Evolutionary conservation across 2,329 filamentous ascomycete genomes (phyloP).

Genomic region (Verticillium alfalfae): DNA sequence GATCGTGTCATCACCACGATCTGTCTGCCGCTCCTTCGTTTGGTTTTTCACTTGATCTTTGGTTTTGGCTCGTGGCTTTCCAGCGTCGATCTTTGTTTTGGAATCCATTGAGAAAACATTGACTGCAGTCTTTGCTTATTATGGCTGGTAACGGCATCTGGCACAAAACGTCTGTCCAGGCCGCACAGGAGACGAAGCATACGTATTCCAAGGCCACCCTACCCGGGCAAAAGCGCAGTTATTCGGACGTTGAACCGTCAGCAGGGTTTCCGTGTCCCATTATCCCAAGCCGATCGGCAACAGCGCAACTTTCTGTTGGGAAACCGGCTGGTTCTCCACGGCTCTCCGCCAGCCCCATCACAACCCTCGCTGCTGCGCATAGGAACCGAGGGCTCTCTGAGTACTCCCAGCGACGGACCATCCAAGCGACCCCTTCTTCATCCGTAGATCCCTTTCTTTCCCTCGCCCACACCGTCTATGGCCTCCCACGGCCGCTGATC

Average conservation of each 20-base stretch:
- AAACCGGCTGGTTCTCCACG: conserved; percentile 21
- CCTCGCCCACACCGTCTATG: conserved; percentile 59
- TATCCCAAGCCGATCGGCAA: conserved; percentile 7
- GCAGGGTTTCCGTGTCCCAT: neutral
- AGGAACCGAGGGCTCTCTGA: conserved; percentile 31
- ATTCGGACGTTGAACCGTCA: conserved; percentile 4
- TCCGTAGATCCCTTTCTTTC: conserved; percentile 50
- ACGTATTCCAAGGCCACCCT: conserved; percentile 31
- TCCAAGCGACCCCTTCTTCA: conserved; percentile 49
- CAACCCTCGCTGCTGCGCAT: conserved; percentile 18
- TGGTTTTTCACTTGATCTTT: neutral
- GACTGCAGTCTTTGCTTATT: conserved; percentile 3
- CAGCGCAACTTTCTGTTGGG: conserved; percentile 27
- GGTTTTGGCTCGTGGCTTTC: no score
- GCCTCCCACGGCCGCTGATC: conserved; percentile 53
- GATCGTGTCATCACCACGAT: neutral
- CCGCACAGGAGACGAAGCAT: conserved; percentile 31
- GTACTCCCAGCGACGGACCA: conserved; percentile 49
- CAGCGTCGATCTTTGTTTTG: neutral
- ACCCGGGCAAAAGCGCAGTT: conserved; percentile 43
- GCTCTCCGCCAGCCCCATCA: conserved; percentile 41
- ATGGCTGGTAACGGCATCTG: conserved; percentile 35
- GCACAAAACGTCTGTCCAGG: conserved; percentile 47
- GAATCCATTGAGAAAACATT: neutral
- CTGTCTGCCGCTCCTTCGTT: neutral